phyloP scores from a whole-genome alignment of 2,329 filamentous ascomycete genomes.

The Westerdykella ornata region DNA sequence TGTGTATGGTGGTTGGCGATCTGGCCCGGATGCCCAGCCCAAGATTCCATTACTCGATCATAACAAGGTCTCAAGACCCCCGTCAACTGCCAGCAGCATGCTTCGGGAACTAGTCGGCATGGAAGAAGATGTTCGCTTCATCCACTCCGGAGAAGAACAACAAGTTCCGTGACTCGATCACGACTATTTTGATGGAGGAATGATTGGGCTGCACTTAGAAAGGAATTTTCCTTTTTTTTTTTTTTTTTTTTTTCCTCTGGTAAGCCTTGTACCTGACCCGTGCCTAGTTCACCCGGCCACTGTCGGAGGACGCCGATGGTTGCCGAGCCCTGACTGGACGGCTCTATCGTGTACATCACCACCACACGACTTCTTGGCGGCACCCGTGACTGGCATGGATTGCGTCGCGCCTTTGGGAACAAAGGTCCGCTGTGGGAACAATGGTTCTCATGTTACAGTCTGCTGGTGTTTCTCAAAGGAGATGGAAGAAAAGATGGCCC shows the following conservation, averaged over 20 bases:
- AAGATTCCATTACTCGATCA: conserved; percentile 34
- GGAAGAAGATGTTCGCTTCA: background rate
- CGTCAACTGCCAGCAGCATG: conserved; percentile 16
- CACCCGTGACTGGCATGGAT: too few species aligned
- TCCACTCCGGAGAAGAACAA: background rate
- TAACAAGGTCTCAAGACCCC: conserved; percentile 12
- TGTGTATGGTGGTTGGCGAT: background rate
- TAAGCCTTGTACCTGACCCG: too few species aligned
- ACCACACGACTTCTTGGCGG: too few species aligned
- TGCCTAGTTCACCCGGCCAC: conserved; percentile 18
- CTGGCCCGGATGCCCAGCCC: background rate
- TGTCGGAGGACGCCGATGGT: conserved; percentile 15
- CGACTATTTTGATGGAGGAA: conserved; percentile 30
- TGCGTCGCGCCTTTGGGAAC: too few species aligned
- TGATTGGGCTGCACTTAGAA: conserved; percentile 17
- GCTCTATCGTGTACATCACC: background rate
- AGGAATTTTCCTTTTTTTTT: too few species aligned
- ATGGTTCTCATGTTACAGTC: too few species aligned
- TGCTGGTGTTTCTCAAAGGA: background rate
- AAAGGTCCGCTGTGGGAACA: too few species aligned
- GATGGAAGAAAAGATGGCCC: background rate
- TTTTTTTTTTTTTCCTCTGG: too few species aligned
- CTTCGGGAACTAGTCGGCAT: background rate
- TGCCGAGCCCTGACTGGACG: background rate
- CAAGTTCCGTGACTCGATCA: conserved; percentile 31